Base-by-base conservation (phyloP, 1,284 basidiomycete species). In the Papiliotrema nemorosa region DNA sequence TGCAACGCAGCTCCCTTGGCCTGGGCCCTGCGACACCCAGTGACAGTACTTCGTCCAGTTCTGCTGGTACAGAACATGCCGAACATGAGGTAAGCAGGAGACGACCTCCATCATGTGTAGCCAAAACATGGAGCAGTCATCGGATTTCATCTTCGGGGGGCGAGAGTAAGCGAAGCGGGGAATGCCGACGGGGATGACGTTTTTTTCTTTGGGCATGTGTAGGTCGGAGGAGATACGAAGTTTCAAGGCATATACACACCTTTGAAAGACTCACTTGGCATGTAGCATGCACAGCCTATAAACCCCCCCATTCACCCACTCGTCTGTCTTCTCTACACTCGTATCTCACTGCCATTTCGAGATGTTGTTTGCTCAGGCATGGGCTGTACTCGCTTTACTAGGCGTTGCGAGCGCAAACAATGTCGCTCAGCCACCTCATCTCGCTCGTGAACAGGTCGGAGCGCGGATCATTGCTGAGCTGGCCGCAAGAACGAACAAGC, bases 391-490 rank as follows among this genome's bases (percentile, higher is more conserved):
- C 14, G 14, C 18, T 20, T 18, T 20, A 37, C 35, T 37, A 9
- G 12, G 12, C 7, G 35, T 14, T 18, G 35, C 35, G 7, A n/a
- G 9, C 18, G 35, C 35, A 9, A 14, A n/a, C 35, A 6, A 9
- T 7, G 7, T 14, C 35, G 14, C 35, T n/a, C 18, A 14, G 14
- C 42, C 18, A 21, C 42, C 42, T 13, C 18, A 33, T n/a, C 22
- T 44, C n/a, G 12, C 29, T 3, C 27, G 42, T 5, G 38, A 41
- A 21, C 18, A 43, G 40, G 3, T 49, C 4, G 47, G 39, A 21
- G 40, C 39, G 16, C 7, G 39, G 31, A 26, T 49, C 21, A 29
- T 49, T 22, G 37, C 42, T 3, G 37, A 44, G 18, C 27, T 47
- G 18, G 38, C 44, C 2, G 25, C 20, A 22, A 44, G 21, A 16